Base-by-base conservation (phyloP, 2,329 filamentous ascomycete species). In the Pochonia chlamydosporia region DNA sequence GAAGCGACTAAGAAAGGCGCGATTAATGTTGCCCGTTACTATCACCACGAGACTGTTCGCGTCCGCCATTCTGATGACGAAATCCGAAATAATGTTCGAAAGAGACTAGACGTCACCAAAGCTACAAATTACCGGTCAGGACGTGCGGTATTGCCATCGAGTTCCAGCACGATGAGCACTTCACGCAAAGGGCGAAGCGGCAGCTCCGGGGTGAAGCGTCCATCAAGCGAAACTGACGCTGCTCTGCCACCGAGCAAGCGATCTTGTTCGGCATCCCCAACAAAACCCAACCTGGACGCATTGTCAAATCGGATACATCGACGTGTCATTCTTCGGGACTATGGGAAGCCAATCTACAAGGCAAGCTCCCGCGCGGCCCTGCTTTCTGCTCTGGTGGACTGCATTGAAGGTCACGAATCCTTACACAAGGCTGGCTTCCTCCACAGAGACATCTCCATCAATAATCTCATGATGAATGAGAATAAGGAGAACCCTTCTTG, bases 381-480 rank as follows among this genome's bases (percentile, higher is more conserved):
- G 28, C 60, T 73, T 53, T 47, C 59, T 40, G 65, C 59, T 6
- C 43, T 73, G 1, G 61, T 65, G 46, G 54, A 55, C 42, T 69
- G 63, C 42, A 66, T 73, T 50, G 28, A 63, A 49, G 66, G 65
- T 2, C 58, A 71, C 47, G 52, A 68, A 52, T 69, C 63, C 16
- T 55, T 66, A 18, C 53, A 59, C 28, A 53, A 61, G 40, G 60
- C 61, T 23, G 63, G 66, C 47, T 51, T 74, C 36, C 60, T 73
- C 33, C 63, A 74, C 37, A 50, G 67, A 52, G 68, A 75, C 49
- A 67, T 75, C 31, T 74, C 68, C 1, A 60, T 67, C 23, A 64
- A 67, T 39, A 75, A 75, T 49, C 61, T 75, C 9, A 68, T 75
- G 53, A 64, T 76, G 3, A 73, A 74, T 52, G 60, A 74, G 49